Percentiles rank a stretch among this genome's conserved stretches.
Evolutionary conservation across 2,329 filamentous ascomycete genomes (phyloP).

Genomic region (Thelonectria olida): DNA sequence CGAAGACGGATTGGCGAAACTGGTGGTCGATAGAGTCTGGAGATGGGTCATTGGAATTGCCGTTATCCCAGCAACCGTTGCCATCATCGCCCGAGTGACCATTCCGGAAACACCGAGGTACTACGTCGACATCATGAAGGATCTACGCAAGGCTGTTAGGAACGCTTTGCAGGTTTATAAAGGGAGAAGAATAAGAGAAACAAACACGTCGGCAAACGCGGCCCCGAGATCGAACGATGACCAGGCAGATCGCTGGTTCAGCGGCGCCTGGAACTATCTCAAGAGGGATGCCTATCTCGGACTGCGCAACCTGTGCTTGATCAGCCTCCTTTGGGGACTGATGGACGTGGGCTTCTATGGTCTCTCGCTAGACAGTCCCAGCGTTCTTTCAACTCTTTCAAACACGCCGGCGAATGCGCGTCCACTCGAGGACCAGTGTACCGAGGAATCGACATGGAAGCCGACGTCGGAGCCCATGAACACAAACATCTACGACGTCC

Average conservation of each 20-base stretch:
- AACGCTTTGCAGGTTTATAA: neutral
- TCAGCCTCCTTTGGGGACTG: slow-evolving; percentile 21
- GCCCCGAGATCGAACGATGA: too few relatives aligned
- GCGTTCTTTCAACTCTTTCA: slow-evolving; percentile 14
- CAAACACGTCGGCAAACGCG: too few relatives aligned
- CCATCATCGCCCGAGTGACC: slow-evolving; percentile 39
- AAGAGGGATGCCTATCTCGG: neutral
- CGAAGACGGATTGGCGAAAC: slow-evolving; percentile 4
- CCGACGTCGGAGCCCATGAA: neutral
- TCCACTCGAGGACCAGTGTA: too few relatives aligned
- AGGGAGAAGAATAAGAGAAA: too few relatives aligned
- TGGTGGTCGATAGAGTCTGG: slow-evolving; percentile 56
- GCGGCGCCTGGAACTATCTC: neutral
- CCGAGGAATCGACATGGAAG: neutral
- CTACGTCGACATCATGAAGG: slow-evolving; percentile 25
- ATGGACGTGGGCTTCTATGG: slow-evolving; percentile 26
- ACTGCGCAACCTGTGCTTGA: slow-evolving; percentile 9
- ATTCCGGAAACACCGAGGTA: slow-evolving; percentile 59
- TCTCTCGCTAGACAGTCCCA: slow-evolving; percentile 21
- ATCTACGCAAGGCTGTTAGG: neutral
- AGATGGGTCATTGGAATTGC: slow-evolving; percentile 59
- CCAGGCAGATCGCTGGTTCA: neutral
- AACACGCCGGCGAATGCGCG: too few relatives aligned
- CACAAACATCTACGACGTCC: slow-evolving; percentile 1
- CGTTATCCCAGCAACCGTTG: slow-evolving; percentile 56